A percentile compares a stretch with the other conserved stretches of the same genome.
Conservation (phyloP, 2,329 filamentous ascomycete species). For the Pseudogymnoascus sp. region DNA sequence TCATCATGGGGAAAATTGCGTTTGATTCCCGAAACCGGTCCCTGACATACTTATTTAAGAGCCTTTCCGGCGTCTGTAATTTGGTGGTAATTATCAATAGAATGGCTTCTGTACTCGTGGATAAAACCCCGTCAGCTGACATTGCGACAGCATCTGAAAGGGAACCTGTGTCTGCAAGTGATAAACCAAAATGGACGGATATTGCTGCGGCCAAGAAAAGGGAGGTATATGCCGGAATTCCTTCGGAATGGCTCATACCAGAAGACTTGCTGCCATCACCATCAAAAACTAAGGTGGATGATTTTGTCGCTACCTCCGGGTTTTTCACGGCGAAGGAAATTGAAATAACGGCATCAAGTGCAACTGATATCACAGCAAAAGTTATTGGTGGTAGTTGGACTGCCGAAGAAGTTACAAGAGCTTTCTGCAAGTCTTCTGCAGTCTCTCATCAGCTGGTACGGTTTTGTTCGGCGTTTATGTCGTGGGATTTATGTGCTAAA, state of each 20-base stretch:
- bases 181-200: constrained; percentile 2
- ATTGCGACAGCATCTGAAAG: background rate
- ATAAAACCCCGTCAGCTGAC: background rate
- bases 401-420: constrained; percentile 42
- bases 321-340: constrained; percentile 36
- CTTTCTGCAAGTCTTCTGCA: constrained; percentile 47
- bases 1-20: background rate
- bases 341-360: constrained; percentile 36
- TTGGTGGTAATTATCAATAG: background rate
- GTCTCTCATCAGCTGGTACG: constrained; percentile 46
- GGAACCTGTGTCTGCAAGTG: background rate
- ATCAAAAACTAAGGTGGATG: background rate
- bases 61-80: background rate
- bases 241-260: constrained; percentile 1
- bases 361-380: constrained; percentile 29
- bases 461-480: background rate
- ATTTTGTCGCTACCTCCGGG: constrained; percentile 17
- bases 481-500: background rate
- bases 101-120: background rate
- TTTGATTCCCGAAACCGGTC: background rate
- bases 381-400: constrained; percentile 36
- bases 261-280: background rate
- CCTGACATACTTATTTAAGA: background rate
- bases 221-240: constrained; percentile 8
- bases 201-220: constrained; percentile 6